phyloP scores from a whole-genome alignment of 192 early-diverging fungal species.

The Backusella tarrabulga region DNA sequence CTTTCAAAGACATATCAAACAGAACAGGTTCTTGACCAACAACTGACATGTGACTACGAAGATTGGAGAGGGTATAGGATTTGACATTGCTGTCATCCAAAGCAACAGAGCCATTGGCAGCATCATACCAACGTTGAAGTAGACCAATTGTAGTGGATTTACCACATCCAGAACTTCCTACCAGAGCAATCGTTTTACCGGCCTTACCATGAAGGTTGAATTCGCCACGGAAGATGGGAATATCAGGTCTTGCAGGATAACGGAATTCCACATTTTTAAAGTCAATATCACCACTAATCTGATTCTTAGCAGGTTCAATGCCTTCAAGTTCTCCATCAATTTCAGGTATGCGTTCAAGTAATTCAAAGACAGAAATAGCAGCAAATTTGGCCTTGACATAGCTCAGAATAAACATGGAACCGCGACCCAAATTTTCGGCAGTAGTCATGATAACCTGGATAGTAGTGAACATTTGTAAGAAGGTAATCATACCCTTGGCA shows the following conservation, averaged over 20 bases:
- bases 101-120: slow-evolving; percentile 49
- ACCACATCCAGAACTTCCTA: slow-evolving; percentile 85
- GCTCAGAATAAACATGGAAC: slow-evolving; percentile 67
- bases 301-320: slow-evolving; percentile 25
- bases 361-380: slow-evolving; percentile 64
- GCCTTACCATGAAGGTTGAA: slow-evolving; percentile 51
- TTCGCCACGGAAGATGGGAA: slow-evolving; percentile 43
- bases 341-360: slow-evolving; percentile 66
- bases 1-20: slow-evolving; percentile 82
- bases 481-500: slow-evolving; percentile 14
- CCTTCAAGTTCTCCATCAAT: slow-evolving; percentile 64
- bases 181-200: slow-evolving; percentile 81
- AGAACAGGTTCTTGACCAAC: slow-evolving; percentile 93
- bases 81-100: slow-evolving; percentile 62
- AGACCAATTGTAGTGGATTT: slow-evolving; percentile 70
- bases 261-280: slow-evolving; percentile 54
- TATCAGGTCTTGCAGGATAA: slow-evolving; percentile 64
- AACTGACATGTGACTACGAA: slow-evolving; percentile 77
- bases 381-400: slow-evolving; percentile 79
- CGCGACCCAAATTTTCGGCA: slow-evolving; percentile 54
- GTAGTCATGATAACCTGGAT: slow-evolving; percentile 23
- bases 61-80: slow-evolving; percentile 59
- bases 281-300: slow-evolving; percentile 35
- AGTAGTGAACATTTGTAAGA: slow-evolving; percentile 19
- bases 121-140: slow-evolving; percentile 83